A percentile compares a stretch with the other conserved stretches of the same genome.
Conservation (phyloP, 495 filamentous ascomycete species). For the Penicillium macrosclerotiorum region DNA sequence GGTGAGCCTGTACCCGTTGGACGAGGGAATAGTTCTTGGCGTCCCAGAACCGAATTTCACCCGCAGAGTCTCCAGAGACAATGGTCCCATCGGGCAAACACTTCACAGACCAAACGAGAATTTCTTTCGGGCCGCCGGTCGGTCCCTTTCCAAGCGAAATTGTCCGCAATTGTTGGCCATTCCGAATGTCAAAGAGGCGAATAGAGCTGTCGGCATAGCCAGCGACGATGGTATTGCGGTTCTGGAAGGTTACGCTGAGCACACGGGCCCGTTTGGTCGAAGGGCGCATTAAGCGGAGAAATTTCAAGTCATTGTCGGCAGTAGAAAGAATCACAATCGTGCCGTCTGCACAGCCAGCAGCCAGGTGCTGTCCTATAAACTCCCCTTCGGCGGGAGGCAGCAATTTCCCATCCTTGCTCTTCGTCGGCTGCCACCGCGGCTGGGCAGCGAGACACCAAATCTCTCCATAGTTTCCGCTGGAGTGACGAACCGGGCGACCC, state of each 20-base stretch:
- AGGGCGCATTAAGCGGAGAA: slow-evolving; percentile 66
- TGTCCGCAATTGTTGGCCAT: slow-evolving; percentile 65
- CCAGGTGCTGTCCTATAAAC: slow-evolving; percentile 65
- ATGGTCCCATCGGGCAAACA: slow-evolving; percentile 83
- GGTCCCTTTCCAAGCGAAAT: slow-evolving; percentile 83
- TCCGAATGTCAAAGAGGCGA: slow-evolving; percentile 82
- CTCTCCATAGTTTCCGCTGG: slow-evolving; percentile 89
- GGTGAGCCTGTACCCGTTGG: slow-evolving; percentile 80
- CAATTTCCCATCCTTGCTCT: slow-evolving; percentile 35
- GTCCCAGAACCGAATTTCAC: slow-evolving; percentile 90
- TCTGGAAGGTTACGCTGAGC: slow-evolving; percentile 85
- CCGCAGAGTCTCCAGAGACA: slow-evolving; percentile 91
- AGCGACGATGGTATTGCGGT: slow-evolving; percentile 75
- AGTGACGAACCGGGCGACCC: slow-evolving; percentile 71
- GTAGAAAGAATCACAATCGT: slow-evolving; percentile 83
- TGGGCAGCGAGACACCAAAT: slow-evolving; percentile 97
- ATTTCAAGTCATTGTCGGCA: slow-evolving; percentile 72
- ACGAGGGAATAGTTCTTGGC: slow-evolving; percentile 82
- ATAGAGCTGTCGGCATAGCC: slow-evolving; percentile 93
- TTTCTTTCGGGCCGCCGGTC: slow-evolving; percentile 72
- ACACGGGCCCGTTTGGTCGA: slow-evolving; percentile 80
- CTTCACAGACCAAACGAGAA: slow-evolving; percentile 90
- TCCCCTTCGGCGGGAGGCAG: slow-evolving; percentile 40
- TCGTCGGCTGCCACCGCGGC: slow-evolving; percentile 53
- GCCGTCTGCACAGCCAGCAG: slow-evolving; percentile 90